Evolutionary conservation across 2,329 filamentous ascomycete genomes (phyloP), one percentile per base, ranked within the genome.

Genomic region (Elsinoe batatas): DNA sequence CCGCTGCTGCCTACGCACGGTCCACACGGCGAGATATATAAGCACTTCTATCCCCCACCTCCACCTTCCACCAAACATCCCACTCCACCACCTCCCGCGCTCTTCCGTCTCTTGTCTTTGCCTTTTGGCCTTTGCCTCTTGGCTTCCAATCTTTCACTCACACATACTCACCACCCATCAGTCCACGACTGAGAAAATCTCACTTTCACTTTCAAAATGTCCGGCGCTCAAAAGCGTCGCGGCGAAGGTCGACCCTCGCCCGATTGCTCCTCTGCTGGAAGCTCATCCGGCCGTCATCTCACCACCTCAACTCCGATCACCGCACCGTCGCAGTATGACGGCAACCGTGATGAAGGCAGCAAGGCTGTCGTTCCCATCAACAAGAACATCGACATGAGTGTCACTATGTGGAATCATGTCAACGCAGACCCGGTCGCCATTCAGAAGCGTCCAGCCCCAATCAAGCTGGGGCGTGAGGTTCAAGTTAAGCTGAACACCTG

Each of bases 401-500:
- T 54, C 3, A 54, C 54, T 35, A 67, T 61, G 42, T 70, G 65
- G 65, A 53, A 59, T 5, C 62, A 60, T 4, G 60, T 64, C 36
- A 66, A 64, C 37, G 62, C 63, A 22, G 59, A 13, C 32, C 46
- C 33, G 3, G 33, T 51, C 36, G 40, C 37, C 17, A 50, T 57
- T 30, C 63, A 63, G 13, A 30, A 59, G 11, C 63, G 64, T 40
- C 66, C 72, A 12, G 65, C 67, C 12, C 71, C 71, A 7, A 74
- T 69, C 58, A 68, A 58, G 43, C 65, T 68, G 37, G 76, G 75
- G 36, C 67, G 61, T 32, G 62, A 69, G 20, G 64, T 68, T 30
- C 64, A 65, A 35, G 63, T 79, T 17, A 69, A 66, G 0, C 71
- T 95, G 36, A 97, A 97, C 67, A 83, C 88, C 10, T 95, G 84